Evolutionary conservation across 441 rosid species (phyloP).

Genomic region (Omphalea diandra): DNA sequence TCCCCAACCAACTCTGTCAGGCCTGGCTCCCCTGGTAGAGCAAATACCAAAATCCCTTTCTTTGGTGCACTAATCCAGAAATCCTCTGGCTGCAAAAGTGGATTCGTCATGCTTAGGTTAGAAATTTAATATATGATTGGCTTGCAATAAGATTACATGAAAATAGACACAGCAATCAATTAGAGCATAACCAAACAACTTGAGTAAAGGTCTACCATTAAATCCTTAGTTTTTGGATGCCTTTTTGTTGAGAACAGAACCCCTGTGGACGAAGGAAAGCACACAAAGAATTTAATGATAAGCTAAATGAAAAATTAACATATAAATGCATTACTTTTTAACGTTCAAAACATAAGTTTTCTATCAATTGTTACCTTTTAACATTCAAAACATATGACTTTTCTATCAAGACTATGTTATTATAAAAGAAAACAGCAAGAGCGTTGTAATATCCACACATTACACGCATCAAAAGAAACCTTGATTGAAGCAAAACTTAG

Average conservation of each 20-base stretch:
- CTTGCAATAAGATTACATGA: slow-evolving; percentile 2
- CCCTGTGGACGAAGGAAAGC: slow-evolving; percentile 42
- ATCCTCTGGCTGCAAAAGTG: slow-evolving; percentile 70
- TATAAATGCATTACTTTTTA: neutral
- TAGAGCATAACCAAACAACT: slow-evolving; percentile 5
- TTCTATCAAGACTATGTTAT: slow-evolving; percentile 5
- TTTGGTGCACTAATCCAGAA: slow-evolving; percentile 79
- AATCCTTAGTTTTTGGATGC: slow-evolving; percentile 75
- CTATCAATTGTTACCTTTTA: too few species aligned
- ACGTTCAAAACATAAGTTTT: neutral
- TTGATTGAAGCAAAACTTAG: neutral
- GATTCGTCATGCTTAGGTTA: slow-evolving; percentile 21
- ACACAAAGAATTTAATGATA: neutral
- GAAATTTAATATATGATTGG: slow-evolving; percentile 5
- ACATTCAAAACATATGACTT: too few species aligned
- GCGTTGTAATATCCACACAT: neutral
- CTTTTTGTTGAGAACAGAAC: slow-evolving; percentile 73
- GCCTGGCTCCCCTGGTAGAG: slow-evolving; percentile 90
- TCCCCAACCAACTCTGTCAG: slow-evolving; percentile 70
- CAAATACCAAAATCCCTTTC: slow-evolving; percentile 77
- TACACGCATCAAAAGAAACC: neutral
- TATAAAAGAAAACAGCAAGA: neutral
- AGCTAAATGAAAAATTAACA: neutral
- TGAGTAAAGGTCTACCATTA: slow-evolving; percentile 47
- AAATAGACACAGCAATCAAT: slow-evolving; percentile 3